Percentiles rank a stretch among this genome's conserved stretches.
phyloP scores from a whole-genome alignment of 106 monocot species.

The Vanilla planifolia region DNA sequence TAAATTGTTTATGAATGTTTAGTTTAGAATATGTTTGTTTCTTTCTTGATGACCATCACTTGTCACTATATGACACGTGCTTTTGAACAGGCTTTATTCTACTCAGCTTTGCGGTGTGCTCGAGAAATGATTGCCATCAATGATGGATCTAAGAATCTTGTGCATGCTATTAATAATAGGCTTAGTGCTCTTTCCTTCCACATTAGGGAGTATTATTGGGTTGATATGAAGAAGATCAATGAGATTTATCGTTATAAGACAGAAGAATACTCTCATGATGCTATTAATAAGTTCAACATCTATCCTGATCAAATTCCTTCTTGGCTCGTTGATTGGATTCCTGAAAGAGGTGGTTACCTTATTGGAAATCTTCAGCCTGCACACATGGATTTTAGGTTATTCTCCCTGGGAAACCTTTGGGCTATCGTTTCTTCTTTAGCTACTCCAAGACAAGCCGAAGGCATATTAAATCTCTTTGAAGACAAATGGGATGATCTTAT shows the following conservation, averaged over 20 bases:
- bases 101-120: constrained; percentile 86
- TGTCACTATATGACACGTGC: constrained; percentile 2
- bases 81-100: constrained; percentile 77
- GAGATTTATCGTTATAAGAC: constrained; percentile 98
- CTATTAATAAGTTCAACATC: constrained; percentile 95
- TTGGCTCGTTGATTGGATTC: constrained; percentile 94
- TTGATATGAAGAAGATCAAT: constrained; percentile 96
- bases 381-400: constrained; percentile 99
- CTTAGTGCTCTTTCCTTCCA: constrained; percentile 91
- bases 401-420: constrained; percentile 92
- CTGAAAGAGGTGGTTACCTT: constrained; percentile 84
- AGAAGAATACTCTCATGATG: constrained; percentile 93
- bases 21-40: background rate
- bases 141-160: constrained; percentile 67
- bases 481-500: constrained; percentile 92
- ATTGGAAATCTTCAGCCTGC: constrained; percentile 95
- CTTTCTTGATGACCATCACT: background rate
- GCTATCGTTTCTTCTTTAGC: constrained; percentile 76
- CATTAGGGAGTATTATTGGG: constrained; percentile 95
- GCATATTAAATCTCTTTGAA: constrained; percentile 76
- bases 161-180: constrained; percentile 81
- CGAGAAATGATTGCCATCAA: constrained; percentile 78
- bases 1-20: background rate
- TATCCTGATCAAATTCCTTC: constrained; percentile 94
- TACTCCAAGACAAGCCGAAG: constrained; percentile 70